Evolutionary conservation across 1,284 basidiomycete species (phyloP).

Genomic region (Irpex sp.): DNA sequence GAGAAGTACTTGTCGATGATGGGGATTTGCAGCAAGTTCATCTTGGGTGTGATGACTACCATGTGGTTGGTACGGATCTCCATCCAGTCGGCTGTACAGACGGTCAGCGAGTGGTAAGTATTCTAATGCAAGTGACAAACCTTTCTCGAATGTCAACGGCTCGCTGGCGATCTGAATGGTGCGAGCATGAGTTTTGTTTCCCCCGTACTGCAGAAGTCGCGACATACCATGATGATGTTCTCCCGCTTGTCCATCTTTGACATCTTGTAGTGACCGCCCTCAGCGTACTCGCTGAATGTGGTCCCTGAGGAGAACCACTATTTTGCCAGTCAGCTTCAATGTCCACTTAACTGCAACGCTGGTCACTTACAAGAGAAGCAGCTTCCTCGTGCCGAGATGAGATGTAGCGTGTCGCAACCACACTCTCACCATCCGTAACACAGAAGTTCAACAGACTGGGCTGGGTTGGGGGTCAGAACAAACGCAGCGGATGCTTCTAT

Average conservation of each 20-base stretch:
- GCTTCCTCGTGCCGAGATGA: slow-evolving; percentile 90
- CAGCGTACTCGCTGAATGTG: slow-evolving; percentile 87
- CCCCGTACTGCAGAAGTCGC: not conserved
- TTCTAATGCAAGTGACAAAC: slow-evolving; percentile 34
- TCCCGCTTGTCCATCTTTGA: slow-evolving; percentile 94
- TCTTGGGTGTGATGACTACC: slow-evolving; percentile 87
- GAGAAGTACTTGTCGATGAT: slow-evolving; percentile 92
- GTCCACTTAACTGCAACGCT: not conserved
- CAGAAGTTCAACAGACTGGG: slow-evolving; percentile 96
- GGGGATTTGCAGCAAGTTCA: slow-evolving; percentile 93
- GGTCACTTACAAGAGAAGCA: slow-evolving; percentile 69
- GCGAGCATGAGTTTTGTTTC: not conserved
- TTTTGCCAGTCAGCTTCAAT: not conserved
- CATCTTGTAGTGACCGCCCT: slow-evolving; percentile 91
- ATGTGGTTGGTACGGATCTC: slow-evolving; percentile 91
- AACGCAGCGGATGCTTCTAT: not conserved
- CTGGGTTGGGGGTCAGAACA: slow-evolving; percentile 31
- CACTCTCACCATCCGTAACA: slow-evolving; percentile 90
- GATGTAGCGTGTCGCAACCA: slow-evolving; percentile 94
- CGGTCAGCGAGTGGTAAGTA: not conserved
- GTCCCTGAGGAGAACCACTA: slow-evolving; percentile 96
- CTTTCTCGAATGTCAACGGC: slow-evolving; percentile 92
- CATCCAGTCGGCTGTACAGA: slow-evolving; percentile 82
- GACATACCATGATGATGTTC: slow-evolving; percentile 81
- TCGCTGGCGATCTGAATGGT: slow-evolving; percentile 74